Evolutionary conservation across 2,329 filamentous ascomycete genomes (phyloP).

Genomic region (Pseudohalonectria lignicola): DNA sequence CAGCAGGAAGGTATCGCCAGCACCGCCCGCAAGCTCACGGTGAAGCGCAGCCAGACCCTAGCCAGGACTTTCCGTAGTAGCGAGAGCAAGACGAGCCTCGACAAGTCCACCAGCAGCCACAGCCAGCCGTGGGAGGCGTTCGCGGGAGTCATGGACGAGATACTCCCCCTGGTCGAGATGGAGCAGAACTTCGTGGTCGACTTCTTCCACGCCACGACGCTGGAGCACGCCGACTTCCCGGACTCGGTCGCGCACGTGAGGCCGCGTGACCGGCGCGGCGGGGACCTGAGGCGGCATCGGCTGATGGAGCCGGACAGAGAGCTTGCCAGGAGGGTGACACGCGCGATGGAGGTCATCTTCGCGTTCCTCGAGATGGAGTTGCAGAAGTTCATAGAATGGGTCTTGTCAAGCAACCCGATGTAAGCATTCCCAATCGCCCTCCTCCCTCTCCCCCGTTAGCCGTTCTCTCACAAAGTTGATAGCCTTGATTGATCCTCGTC

Average conservation of each 20-base stretch:
- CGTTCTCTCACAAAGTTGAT: too few species aligned
- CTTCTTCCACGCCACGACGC: conserved; percentile 88
- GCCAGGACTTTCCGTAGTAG: conserved; percentile 53
- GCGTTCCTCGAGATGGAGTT: conserved; percentile 70
- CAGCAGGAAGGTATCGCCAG: conserved; percentile 59
- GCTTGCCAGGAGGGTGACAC: conserved; percentile 73
- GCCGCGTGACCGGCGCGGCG: conserved; percentile 58
- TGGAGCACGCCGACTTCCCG: conserved; percentile 71
- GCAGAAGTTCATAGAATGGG: conserved; percentile 74
- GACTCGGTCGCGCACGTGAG: conserved; percentile 59
- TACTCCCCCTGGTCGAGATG: conserved; percentile 72
- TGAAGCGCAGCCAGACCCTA: conserved; percentile 84
- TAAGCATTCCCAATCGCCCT: conserved; percentile 44
- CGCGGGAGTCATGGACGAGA: conserved; percentile 66
- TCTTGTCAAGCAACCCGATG: conserved; percentile 68
- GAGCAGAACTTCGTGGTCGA: conserved; percentile 98
- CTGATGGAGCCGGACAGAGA: conserved; percentile 83
- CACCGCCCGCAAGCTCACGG: conserved; percentile 79
- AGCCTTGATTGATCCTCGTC: too few species aligned
- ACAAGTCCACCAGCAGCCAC: conserved; percentile 52
- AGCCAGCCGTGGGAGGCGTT: conserved; percentile 75
- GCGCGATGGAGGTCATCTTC: conserved; percentile 83
- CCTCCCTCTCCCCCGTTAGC: too few species aligned
- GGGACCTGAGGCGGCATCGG: conserved; percentile 62
- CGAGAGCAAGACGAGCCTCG: conserved; percentile 26